Evolutionary conservation across 78 protist genomes (phyloP).

Genomic region (Dictyostelium purpureum): DNA sequence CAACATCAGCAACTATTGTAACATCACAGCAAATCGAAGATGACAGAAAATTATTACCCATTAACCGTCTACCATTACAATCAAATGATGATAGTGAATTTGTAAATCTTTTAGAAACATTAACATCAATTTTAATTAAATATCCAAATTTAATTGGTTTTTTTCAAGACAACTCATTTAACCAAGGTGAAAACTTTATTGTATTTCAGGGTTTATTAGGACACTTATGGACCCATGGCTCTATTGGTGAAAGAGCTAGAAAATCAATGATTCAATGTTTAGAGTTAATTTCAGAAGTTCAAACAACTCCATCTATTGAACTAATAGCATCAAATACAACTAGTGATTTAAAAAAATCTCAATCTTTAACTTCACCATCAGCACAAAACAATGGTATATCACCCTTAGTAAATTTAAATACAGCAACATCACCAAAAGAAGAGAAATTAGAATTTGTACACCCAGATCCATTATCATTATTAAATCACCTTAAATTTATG

Average conservation of each 20-base stretch:
- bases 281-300: constrained; percentile 37
- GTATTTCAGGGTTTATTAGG: constrained; percentile 62
- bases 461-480: constrained; percentile 38
- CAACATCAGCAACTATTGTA: constrained; percentile 2
- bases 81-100: constrained; percentile 78
- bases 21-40: neutral
- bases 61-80: constrained; percentile 9
- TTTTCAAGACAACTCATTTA: constrained; percentile 50
- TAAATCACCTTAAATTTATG: constrained; percentile 56
- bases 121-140: constrained; percentile 9
- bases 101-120: constrained; percentile 48
- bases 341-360: neutral
- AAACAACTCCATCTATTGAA: neutral
- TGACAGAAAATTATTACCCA: constrained; percentile 2
- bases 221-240: constrained; percentile 56
- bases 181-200: constrained; percentile 45
- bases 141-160: constrained; percentile 69
- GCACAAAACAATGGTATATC: too few species aligned
- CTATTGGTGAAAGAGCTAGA: constrained; percentile 69
- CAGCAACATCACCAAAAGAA: neutral
- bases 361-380: neutral
- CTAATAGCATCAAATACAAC: neutral
- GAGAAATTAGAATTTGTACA: constrained; percentile 27
- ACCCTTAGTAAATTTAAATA: neutral
- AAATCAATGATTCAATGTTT: constrained; percentile 73